These are phyloP conservation scores for Podaxis pistillaris DNA, from an alignment of 768 basidiomycete species.

Conservation along the genomic window DNA sequence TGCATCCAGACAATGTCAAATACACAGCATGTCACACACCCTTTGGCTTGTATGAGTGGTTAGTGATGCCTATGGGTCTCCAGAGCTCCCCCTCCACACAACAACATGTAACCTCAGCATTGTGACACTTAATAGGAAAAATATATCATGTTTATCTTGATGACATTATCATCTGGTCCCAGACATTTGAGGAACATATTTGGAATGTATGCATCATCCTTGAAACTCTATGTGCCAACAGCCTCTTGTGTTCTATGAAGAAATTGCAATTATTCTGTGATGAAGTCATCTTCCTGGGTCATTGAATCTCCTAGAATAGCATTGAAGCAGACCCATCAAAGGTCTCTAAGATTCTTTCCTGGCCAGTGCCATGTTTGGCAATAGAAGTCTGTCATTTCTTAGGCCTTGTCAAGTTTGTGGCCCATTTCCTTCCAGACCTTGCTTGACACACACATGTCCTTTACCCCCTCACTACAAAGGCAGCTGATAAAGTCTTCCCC, in stretches of 20 bases:
- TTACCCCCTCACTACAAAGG: conserved; percentile 3
- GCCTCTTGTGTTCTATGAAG: conserved; percentile 16
- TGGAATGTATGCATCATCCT: conserved; percentile 25
- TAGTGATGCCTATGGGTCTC: conserved; percentile 36
- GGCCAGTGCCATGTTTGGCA: conserved; percentile 17
- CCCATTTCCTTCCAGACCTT: conserved; percentile 15
- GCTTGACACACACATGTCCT: neutral
- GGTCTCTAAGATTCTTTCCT: conserved; percentile 21
- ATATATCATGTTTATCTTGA: conserved; percentile 36
- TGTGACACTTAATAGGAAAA: conserved; percentile 31
- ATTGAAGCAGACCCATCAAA: conserved; percentile 23
- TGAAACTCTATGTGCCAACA: conserved; percentile 16
- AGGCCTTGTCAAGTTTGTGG: conserved; percentile 15
- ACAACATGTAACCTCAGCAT: conserved; percentile 29
- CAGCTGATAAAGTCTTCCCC: neutral
- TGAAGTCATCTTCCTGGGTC: conserved; percentile 30
- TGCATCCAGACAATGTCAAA: conserved; percentile 15
- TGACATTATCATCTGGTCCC: conserved; percentile 41
- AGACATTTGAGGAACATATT: conserved; percentile 31
- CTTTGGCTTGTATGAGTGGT: conserved; percentile 34
- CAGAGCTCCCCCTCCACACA: conserved; percentile 30
- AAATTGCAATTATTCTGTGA: conserved; percentile 21
- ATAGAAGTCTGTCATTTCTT: conserved; percentile 14
- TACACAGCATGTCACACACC: conserved; percentile 23
- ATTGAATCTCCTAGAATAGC: conserved; percentile 33